Conservation (phyloP, 192 early-diverging fungal species). For the Linnemannia schmuckeri region DNA sequence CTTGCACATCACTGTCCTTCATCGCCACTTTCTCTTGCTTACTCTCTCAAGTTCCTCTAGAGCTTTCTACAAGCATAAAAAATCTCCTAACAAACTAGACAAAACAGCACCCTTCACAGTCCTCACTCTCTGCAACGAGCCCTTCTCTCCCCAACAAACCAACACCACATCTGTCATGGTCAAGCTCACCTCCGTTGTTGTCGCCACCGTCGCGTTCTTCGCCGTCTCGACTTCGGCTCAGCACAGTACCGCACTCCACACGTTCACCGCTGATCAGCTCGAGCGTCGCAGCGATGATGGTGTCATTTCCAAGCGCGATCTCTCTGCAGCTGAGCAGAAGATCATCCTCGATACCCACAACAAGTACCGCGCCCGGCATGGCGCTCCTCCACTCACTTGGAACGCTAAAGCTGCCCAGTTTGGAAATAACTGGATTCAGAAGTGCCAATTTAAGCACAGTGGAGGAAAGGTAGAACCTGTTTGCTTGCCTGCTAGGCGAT, state of each 20-base stretch:
- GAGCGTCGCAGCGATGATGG: constrained; percentile 10
- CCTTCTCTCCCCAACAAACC: not conserved
- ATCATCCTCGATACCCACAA: constrained; percentile 57
- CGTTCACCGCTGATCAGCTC: not conserved
- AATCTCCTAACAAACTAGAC: not conserved
- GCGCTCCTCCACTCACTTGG: constrained; percentile 56
- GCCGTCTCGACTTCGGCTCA: constrained; percentile 31
- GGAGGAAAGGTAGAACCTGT: constrained; percentile 17
- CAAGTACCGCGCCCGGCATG: constrained; percentile 55
- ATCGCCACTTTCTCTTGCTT: not conserved
- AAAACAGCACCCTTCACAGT: not conserved
- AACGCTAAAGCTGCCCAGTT: constrained; percentile 38
- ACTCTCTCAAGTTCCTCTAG: not conserved
- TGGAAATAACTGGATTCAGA: constrained; percentile 57
- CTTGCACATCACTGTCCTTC: not conserved
- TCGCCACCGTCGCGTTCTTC: constrained; percentile 41
- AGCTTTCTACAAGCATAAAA: not conserved
- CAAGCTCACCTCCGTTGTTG: constrained; percentile 44
- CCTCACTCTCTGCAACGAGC: not conserved
- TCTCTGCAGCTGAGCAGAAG: constrained; percentile 16
- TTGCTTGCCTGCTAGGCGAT: too few species aligned
- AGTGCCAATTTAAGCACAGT: constrained; percentile 60
- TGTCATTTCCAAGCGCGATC: not conserved
- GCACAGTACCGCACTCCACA: not conserved
- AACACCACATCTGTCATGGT: constrained; percentile 15